Base-by-base conservation (phyloP, 768 basidiomycete species). In the Pleurotus giganteus region DNA sequence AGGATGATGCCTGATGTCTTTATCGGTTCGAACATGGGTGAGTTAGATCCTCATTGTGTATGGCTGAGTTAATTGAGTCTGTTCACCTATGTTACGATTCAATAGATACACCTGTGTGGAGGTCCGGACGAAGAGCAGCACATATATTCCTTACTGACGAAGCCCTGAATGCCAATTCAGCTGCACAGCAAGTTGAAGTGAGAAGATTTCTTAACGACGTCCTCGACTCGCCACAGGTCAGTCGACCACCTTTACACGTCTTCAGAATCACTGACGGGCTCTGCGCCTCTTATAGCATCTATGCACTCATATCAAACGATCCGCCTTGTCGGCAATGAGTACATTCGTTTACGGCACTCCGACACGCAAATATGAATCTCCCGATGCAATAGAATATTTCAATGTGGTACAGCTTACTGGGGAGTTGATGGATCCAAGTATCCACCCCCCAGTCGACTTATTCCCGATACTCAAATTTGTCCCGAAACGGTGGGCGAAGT, bases 171-270 rank as follows among this genome's bases (percentile, higher is more conserved):
- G 42, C 46, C 21, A 65, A 61, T 23, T 44, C 62, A 6, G 64
- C 63, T 5, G 64, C 69, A n/a, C 68, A 69, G 44, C 53, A 50
- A 6, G 68, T 65, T 1, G 70, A 71, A 49, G 57, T 67, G 3
- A 57, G 58, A 7, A 70, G 70, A 37, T 63, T 71, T 19, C 47
- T 67, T 50, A 56, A 63, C 44, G 65, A 70, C 42, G 34, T 72
- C 17, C 57, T 72, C 21, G 54, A 45, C 7, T 28, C 55, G 1
- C 70, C 71, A 9, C 39, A 68, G 56, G 70, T 71, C n/a, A 51
- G 49, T 24, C n/a, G 4, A 6, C 17, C 19, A 23, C 9, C 23
- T 9, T 45, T 28, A 13, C 44, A 21, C 28, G 15, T n/a, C 11
- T 34, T 19, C 11, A 37, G n/a, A 24, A n/a, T 19, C 8, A 8